phyloP scores from a whole-genome alignment of 2,329 filamentous ascomycete genomes.

The Claviceps spartinae region DNA sequence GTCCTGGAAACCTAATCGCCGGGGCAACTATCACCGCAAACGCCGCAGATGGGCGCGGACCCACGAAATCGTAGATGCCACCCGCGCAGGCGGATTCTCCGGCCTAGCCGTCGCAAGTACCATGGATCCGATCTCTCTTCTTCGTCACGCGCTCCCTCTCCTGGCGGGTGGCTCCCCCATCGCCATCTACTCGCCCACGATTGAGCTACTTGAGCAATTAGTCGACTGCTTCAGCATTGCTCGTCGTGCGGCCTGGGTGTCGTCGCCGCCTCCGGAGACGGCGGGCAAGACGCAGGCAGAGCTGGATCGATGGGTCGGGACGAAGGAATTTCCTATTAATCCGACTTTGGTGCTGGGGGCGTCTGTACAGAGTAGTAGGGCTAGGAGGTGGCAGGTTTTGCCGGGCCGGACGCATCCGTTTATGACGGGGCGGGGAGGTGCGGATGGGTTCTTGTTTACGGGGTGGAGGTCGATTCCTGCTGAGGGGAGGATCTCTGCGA shows the following conservation, averaged over 20 bases:
- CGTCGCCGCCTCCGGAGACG: conserved; percentile 33
- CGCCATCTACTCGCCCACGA: conserved; percentile 68
- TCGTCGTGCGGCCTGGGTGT: conserved; percentile 62
- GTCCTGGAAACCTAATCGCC: conserved; percentile 65
- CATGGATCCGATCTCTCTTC: conserved; percentile 67
- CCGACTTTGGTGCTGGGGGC: conserved; percentile 71
- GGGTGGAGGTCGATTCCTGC: conserved; percentile 69
- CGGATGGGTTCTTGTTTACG: conserved; percentile 84
- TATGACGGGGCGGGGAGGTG: conserved; percentile 79
- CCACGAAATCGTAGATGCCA: conserved; percentile 58
- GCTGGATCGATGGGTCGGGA: conserved; percentile 43
- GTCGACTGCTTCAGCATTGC: conserved; percentile 76
- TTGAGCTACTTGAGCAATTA: conserved; percentile 66
- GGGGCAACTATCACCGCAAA: conserved; percentile 81
- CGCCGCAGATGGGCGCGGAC: conserved; percentile 66
- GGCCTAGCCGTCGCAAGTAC: conserved; percentile 70
- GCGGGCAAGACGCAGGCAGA: conserved; percentile 32
- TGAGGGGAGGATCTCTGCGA: conserved; percentile 66
- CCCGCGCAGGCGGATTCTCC: conserved; percentile 63
- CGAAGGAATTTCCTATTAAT: conserved; percentile 72
- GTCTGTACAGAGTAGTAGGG: conserved; percentile 65
- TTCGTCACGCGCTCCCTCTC: conserved; percentile 64
- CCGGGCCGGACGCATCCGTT: conserved; percentile 84
- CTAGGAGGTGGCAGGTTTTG: conserved; percentile 77
- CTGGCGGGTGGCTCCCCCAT: conserved; percentile 73